A percentile compares a stretch with the other conserved stretches of the same genome.
Evolutionary conservation across 2,329 filamentous ascomycete genomes (phyloP).

Genomic region (Balansia obtecta): DNA sequence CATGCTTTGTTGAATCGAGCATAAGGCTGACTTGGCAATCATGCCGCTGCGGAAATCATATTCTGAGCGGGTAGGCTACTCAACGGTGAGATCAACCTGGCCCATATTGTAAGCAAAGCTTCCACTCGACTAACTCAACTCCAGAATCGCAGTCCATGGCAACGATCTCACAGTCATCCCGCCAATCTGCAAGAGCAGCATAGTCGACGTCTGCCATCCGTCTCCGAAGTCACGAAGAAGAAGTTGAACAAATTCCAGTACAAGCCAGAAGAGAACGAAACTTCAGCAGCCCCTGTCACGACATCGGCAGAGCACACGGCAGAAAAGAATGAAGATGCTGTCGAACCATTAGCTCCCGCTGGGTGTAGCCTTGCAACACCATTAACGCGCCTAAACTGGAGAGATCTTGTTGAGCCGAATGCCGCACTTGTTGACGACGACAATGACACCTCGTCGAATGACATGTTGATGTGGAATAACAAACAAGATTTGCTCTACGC

Average conservation of each 20-base stretch:
- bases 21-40: constrained; percentile 6
- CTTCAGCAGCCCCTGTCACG: constrained; percentile 7
- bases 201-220: constrained; percentile 29
- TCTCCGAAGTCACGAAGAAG: constrained; percentile 46
- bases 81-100: constrained; percentile 17
- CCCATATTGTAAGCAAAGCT: background rate
- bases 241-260: constrained; percentile 47
- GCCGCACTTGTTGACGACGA: constrained; percentile 29
- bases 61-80: constrained; percentile 22
- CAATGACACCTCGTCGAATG: constrained; percentile 42
- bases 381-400: constrained; percentile 40
- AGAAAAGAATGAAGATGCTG: constrained; percentile 11
- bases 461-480: constrained; percentile 49
- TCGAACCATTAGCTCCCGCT: background rate
- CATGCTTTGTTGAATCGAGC: constrained; percentile 9
- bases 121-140: background rate
- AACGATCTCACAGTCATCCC: constrained; percentile 41
- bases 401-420: constrained; percentile 40
- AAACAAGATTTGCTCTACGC: constrained; percentile 28
- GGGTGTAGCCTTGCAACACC: constrained; percentile 26
- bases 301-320: constrained; percentile 1
- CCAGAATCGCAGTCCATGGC: constrained; percentile 35
- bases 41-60: constrained; percentile 31
- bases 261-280: constrained; percentile 13
- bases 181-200: constrained; percentile 22